Evolutionary conservation across 306 rosid species (phyloP), one percentile per base, ranked within the genome.

Genomic region (Lathyrus tuberosus): DNA sequence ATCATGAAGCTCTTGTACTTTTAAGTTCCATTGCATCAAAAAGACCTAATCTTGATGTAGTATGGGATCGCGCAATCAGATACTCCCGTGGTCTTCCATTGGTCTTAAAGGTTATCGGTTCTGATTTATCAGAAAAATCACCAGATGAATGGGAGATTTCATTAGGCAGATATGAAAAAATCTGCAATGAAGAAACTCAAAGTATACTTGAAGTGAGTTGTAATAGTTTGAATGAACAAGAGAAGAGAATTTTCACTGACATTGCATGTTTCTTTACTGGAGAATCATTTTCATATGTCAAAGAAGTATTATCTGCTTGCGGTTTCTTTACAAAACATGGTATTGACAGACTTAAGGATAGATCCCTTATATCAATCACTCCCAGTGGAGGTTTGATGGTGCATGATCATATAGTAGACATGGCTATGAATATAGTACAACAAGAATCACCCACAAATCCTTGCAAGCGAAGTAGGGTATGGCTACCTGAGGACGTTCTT

Each of bases 161-260:
- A 22, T 53, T 53, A 22, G 60, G 12, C 35, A 53, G 60, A 22
- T 53, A 53, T 53, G 60, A 22, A 24, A 22, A 53, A 22, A 31
- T 53, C 35, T 22, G 35, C n/a, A 53, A 53, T 22, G 33, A 53
- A 53, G 35, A 24, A 53, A 53, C 60, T 53, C 60, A 22, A 13
- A 53, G 60, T 53, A 53, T 53, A 53, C 35, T 53, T 53, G 60
- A 53, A 53, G 60, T 53, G 35, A 53, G 60, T 53, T 53, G 22
- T 11, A 24, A 53, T 53, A 53, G 60, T 22, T 53, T 53, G 35
- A 53, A 22, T 10, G 60, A 53, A 53, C 6, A 1, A 9, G 60
- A 53, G 16, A 53, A 22, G 60, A 53, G 60, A 22, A 53, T 11
- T 22, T 53, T 53, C 35, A 11, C 13, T 13, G 60, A 53, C 15